phyloP scores from a whole-genome alignment of 805 yeast species.

The Kregervanrija pseudodelftensis region DNA sequence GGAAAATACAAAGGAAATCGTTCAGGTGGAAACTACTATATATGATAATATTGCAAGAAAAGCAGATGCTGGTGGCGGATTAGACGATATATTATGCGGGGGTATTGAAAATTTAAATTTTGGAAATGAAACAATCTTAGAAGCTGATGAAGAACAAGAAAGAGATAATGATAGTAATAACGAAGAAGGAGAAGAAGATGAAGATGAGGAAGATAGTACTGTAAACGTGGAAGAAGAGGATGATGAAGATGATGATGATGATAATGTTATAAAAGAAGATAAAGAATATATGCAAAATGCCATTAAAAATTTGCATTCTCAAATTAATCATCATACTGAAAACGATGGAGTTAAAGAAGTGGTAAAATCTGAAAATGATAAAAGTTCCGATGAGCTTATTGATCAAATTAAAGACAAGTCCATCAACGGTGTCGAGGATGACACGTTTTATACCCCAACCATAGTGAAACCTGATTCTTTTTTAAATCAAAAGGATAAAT shows the following conservation, averaged over 20 bases:
- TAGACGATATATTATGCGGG: slow-evolving; percentile 41
- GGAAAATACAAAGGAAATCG: slow-evolving; percentile 51
- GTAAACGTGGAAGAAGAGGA: neutral
- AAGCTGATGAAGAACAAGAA: slow-evolving; percentile 1
- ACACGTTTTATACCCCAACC: slow-evolving; percentile 17
- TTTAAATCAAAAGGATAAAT: too few species aligned
- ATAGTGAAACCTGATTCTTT: slow-evolving; percentile 7
- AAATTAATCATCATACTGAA: too few species aligned
- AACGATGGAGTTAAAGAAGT: too few species aligned
- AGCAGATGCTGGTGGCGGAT: slow-evolving; percentile 84
- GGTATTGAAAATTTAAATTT: neutral
- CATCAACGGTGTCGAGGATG: slow-evolving; percentile 1
- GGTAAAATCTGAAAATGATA: neutral
- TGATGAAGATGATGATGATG: neutral
- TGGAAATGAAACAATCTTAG: neutral
- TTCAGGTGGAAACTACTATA: slow-evolving; percentile 75
- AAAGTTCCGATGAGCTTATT: too few species aligned
- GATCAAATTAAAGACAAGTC: too few species aligned
- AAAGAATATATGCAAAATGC: slow-evolving; percentile 10
- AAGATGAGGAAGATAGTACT: slow-evolving; percentile 1
- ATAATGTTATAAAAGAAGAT: slow-evolving; percentile 5
- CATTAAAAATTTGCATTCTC: neutral
- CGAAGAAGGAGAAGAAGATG: slow-evolving; percentile 3
- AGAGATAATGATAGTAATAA: slow-evolving; percentile 1
- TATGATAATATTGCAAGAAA: slow-evolving; percentile 75